Evolutionary conservation across 805 yeast genomes (phyloP).

Genomic region (Candida qinlingensis): DNA sequence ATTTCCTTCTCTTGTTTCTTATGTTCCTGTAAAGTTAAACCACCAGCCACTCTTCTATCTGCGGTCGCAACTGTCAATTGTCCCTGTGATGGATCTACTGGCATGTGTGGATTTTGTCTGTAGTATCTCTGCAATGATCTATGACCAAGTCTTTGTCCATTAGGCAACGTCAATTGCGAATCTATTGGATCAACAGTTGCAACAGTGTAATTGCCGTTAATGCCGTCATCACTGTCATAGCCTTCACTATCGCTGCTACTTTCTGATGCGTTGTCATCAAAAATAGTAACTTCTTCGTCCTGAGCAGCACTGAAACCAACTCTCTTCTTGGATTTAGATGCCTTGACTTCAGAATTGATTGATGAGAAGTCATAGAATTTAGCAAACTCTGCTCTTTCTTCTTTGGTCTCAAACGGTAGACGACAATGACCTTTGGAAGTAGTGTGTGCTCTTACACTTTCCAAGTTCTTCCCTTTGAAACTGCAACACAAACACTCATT

Average conservation of each 20-base stretch:
- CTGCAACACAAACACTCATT: conserved; percentile 77
- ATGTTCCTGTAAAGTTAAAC: conserved; percentile 57
- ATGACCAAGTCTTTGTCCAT: conserved; percentile 79
- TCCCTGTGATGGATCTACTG: conserved; percentile 48
- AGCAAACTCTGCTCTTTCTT: conserved; percentile 69
- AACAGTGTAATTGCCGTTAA: conserved; percentile 28
- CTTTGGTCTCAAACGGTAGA: conserved; percentile 80
- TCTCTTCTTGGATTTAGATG: conserved; percentile 22
- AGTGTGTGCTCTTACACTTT: conserved; percentile 89
- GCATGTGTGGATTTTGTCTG: conserved; percentile 54
- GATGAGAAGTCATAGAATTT: conserved; percentile 82
- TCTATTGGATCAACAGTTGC: conserved; percentile 50
- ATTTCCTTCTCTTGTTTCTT: conserved; percentile 44
- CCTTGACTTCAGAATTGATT: conserved; percentile 41
- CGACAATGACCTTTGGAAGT: conserved; percentile 78
- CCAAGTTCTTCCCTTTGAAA: conserved; percentile 78
- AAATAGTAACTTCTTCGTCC: conserved; percentile 27
- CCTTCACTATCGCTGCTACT: conserved; percentile 16
- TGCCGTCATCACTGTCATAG: conserved; percentile 24
- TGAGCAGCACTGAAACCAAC: conserved; percentile 27
- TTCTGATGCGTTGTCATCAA: conserved; percentile 19
- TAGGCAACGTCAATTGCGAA: conserved; percentile 64
- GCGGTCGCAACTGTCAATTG: conserved; percentile 72
- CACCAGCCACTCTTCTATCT: conserved; percentile 55
- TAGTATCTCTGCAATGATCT: conserved; percentile 67